These are phyloP conservation scores for Dothiorella sarmentorum DNA, from an alignment of 2,329 filamentous ascomycete genomes.

Conservation along the genomic window DNA sequence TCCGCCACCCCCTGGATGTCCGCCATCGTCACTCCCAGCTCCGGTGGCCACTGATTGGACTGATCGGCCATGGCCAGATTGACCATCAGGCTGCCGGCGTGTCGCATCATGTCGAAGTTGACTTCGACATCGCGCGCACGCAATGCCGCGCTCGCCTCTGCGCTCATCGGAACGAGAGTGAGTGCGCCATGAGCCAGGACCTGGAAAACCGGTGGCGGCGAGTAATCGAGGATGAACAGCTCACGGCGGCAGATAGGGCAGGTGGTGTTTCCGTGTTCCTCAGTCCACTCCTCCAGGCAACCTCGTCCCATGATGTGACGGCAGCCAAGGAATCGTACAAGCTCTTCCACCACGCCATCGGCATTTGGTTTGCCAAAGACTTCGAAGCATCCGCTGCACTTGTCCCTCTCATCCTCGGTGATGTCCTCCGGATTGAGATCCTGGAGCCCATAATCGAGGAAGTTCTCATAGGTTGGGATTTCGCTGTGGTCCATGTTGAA, in stretches of 20 bases:
- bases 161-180: too few species aligned
- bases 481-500: background rate
- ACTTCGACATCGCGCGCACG: too few species aligned
- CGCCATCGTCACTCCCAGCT: too few species aligned
- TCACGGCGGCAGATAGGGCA: background rate
- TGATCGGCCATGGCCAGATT: too few species aligned
- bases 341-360: background rate
- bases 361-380: background rate
- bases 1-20: too few species aligned
- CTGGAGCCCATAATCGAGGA: background rate
- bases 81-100: too few species aligned
- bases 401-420: background rate
- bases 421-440: background rate
- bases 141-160: too few species aligned
- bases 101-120: too few species aligned
- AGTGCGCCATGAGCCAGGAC: too few species aligned
- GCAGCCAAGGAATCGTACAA: background rate
- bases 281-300: background rate
- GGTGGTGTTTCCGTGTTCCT: background rate
- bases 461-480: background rate
- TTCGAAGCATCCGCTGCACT: background rate
- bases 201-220: too few species aligned
- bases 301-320: background rate
- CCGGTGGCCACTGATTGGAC: too few species aligned
- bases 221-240: too few species aligned